Evolutionary conservation across 345 rosid species (phyloP).

Genomic region (Melaleuca quinquenervia): DNA sequence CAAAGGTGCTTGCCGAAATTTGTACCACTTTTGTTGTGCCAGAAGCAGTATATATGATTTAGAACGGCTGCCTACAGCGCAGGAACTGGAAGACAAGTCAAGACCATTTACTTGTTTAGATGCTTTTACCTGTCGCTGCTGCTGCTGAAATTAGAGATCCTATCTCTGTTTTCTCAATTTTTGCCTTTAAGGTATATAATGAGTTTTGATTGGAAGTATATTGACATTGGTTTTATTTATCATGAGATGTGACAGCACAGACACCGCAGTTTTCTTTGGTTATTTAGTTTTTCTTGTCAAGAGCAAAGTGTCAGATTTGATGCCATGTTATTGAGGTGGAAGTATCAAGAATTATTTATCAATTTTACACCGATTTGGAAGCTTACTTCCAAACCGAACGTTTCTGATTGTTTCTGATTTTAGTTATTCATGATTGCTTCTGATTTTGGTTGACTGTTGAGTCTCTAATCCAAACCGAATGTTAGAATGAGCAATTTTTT

Average conservation of each 20-base stretch:
- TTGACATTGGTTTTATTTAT: neutral
- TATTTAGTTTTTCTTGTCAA: neutral
- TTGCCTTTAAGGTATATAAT: neutral
- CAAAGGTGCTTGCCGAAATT: conserved; percentile 59
- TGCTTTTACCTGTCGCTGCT: conserved; percentile 71
- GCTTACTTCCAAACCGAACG: neutral
- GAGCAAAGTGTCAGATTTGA: neutral
- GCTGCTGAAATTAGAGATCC: conserved; percentile 22
- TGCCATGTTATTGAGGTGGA: neutral
- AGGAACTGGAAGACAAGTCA: conserved; percentile 57
- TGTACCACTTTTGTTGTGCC: conserved; percentile 51
- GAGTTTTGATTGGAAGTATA: neutral
- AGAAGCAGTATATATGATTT: conserved; percentile 24
- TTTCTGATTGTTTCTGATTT: no score
- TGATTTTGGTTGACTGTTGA: neutral
- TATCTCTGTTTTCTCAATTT: neutral
- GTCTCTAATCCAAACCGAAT: neutral
- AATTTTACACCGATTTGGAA: neutral
- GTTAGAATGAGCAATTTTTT: neutral
- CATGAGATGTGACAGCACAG: neutral
- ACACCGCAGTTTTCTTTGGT: neutral
- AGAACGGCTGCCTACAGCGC: conserved; percentile 53
- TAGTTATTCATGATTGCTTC: neutral
- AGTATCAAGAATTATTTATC: neutral
- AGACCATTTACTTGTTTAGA: conserved; percentile 73